These are phyloP conservation scores for Plectranthus barbatus DNA, from an alignment of 257 asterid species.

Conservation along the genomic window DNA sequence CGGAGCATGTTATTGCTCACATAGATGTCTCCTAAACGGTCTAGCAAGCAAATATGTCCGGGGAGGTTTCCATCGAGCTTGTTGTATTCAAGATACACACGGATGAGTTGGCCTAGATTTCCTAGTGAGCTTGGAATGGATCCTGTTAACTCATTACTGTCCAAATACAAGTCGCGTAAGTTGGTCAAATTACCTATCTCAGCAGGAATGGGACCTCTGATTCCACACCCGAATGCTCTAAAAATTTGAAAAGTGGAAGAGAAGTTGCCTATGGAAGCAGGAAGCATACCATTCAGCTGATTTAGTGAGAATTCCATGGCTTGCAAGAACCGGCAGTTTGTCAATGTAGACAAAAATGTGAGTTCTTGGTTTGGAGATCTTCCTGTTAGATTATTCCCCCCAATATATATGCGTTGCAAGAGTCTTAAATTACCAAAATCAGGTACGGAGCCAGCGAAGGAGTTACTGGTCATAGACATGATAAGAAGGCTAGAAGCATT, in stretches of 20 bases:
- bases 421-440: conserved; percentile 24
- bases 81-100: conserved; percentile 40
- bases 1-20: conserved; percentile 26
- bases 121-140: conserved; percentile 33
- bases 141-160: conserved; percentile 37
- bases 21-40: conserved; percentile 34
- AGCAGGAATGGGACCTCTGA: conserved; percentile 35
- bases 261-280: conserved; percentile 40
- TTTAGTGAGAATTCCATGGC: conserved; percentile 18
- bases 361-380: conserved; percentile 19
- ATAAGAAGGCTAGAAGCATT: conserved; percentile 38
- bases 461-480: conserved; percentile 14
- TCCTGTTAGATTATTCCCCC: conserved; percentile 37
- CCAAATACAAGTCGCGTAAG: conserved; percentile 22
- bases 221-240: conserved; percentile 23
- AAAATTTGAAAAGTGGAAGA: conserved; percentile 24
- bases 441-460: conserved; percentile 33
- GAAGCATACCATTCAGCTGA: conserved; percentile 39
- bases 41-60: conserved; percentile 28
- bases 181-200: conserved; percentile 44
- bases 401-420: conserved; percentile 15
- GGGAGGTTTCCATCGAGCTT: conserved; percentile 42
- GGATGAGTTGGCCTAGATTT: conserved; percentile 20
- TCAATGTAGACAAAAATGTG: conserved; percentile 29
- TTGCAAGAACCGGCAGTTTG: conserved; percentile 28